A percentile compares a stretch with the other conserved stretches of the same genome.
phyloP scores from a whole-genome alignment of 208 protist genomes.

The Blastocrithidia nonstop region DNA sequence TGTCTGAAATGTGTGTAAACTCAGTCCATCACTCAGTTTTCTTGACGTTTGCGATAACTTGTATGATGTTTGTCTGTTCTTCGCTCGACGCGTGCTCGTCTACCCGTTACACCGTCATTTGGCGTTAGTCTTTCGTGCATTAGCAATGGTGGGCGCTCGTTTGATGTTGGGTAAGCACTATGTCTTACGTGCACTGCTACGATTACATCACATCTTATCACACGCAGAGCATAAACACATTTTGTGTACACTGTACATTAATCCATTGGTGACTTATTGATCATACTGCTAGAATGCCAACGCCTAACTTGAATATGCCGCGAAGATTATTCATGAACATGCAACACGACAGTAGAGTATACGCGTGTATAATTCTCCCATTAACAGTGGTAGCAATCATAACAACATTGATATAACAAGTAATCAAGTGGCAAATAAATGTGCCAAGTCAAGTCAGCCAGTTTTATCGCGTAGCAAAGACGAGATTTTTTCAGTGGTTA shows the following conservation, averaged over 20 bases:
- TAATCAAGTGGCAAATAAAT: too few relatives aligned
- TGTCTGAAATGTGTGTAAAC: constrained; percentile 74
- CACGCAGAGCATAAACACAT: constrained; percentile 75
- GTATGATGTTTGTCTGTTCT: constrained; percentile 65
- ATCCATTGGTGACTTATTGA: constrained; percentile 70
- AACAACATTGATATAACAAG: too few relatives aligned
- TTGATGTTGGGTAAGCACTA: constrained; percentile 50
- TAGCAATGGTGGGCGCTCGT: constrained; percentile 50
- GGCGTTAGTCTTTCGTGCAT: constrained; percentile 48
- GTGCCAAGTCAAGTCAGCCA: too few relatives aligned
- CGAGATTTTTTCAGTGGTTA: too few relatives aligned
- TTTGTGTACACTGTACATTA: constrained; percentile 57
- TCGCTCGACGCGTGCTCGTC: constrained; percentile 53
- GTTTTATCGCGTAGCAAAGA: too few relatives aligned
- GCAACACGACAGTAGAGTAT: constrained; percentile 25
- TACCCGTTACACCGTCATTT: constrained; percentile 82
- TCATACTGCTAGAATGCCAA: constrained; percentile 24
- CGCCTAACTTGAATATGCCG: constrained; percentile 22
- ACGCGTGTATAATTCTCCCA: constrained; percentile 2
- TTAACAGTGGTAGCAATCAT: background rate
- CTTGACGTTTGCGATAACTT: constrained; percentile 59
- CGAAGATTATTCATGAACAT: constrained; percentile 56
- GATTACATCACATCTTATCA: constrained; percentile 44
- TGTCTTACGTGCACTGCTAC: constrained; percentile 56
- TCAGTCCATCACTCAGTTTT: constrained; percentile 70